Evolutionary conservation across 1,284 basidiomycete species (phyloP).

Genomic region (Cryptococcus sp.): DNA sequence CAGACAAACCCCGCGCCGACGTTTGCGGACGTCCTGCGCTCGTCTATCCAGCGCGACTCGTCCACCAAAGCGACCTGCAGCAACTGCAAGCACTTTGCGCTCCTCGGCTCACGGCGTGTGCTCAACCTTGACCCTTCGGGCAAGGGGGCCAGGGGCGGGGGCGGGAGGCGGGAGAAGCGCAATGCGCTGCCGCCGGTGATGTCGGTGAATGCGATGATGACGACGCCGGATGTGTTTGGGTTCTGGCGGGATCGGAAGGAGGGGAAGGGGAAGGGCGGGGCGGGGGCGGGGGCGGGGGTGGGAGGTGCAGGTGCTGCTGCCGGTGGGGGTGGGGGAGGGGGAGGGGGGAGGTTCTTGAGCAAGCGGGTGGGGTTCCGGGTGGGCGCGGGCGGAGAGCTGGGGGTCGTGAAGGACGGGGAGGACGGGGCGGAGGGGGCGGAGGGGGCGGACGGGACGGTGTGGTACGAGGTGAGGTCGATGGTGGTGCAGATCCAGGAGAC

Average conservation of each 20-base stretch:
- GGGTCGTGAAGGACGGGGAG: constrained; percentile 56
- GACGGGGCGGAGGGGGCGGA: constrained; percentile 63
- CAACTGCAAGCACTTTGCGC: constrained; percentile 71
- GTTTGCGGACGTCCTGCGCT: constrained; percentile 69
- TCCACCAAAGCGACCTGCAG: constrained; percentile 82
- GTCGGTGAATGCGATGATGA: constrained; percentile 78
- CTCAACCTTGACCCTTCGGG: too few relatives aligned
- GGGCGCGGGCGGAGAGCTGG: constrained; percentile 50
- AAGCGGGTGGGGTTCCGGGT: constrained; percentile 45
- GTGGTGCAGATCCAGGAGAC: constrained; percentile 79
- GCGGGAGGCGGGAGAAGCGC: too few relatives aligned
- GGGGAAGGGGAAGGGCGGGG: constrained; percentile 3
- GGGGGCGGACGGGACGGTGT: constrained; percentile 58
- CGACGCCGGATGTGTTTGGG: constrained; percentile 68
- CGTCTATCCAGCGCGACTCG: constrained; percentile 75
- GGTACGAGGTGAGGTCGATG: constrained; percentile 50
- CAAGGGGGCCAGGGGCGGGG: too few relatives aligned
- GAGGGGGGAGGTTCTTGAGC: constrained; percentile 33
- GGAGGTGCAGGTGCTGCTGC: too few relatives aligned
- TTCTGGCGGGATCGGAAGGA: constrained; percentile 60
- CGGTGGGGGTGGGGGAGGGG: constrained; percentile 9
- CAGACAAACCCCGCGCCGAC: constrained; percentile 4
- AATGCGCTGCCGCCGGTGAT: constrained; percentile 71
- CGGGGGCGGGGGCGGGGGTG: constrained; percentile 7
- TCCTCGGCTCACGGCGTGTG: constrained; percentile 68